phyloP scores from a whole-genome alignment of 345 rosid species.

The Kernera saxatilis region DNA sequence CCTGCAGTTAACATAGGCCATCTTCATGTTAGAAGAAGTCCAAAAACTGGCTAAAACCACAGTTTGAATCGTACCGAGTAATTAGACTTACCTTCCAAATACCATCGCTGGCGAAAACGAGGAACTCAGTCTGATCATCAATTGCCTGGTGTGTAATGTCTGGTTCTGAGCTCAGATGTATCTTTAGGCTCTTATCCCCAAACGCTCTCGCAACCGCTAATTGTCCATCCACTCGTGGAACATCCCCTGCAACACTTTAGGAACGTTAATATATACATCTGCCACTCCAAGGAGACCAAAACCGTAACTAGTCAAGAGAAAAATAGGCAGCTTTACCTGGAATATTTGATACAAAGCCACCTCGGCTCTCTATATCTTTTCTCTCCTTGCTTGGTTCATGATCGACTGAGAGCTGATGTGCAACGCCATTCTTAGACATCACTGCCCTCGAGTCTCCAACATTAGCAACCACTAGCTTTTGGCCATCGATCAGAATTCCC shows the following conservation, averaged over 20 bases:
- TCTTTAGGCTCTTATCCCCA: conserved; percentile 75
- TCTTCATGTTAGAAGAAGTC: not conserved
- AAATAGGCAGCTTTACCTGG: conserved; percentile 43
- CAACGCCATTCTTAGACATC: conserved; percentile 53
- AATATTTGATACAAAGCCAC: conserved; percentile 82
- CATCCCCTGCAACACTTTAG: conserved; percentile 51
- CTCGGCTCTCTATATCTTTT: conserved; percentile 54
- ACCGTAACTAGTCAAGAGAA: not conserved
- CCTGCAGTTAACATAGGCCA: conserved; percentile 34
- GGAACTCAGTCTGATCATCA: conserved; percentile 43
- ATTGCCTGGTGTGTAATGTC: conserved; percentile 39
- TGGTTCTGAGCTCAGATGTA: conserved; percentile 85
- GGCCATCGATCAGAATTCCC: conserved; percentile 69
- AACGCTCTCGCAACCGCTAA: conserved; percentile 91
- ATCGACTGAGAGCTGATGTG: conserved; percentile 67
- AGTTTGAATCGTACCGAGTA: not conserved
- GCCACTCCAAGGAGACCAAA: not conserved
- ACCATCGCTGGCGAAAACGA: conserved; percentile 91
- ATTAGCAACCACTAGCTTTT: conserved; percentile 69
- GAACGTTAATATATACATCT: not conserved
- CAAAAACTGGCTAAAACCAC: not conserved
- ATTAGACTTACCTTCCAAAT: conserved; percentile 65
- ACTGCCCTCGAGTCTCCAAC: conserved; percentile 96
- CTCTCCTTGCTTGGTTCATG: conserved; percentile 86
- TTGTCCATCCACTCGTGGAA: conserved; percentile 88